Percentiles rank a stretch among this genome's conserved stretches.
Conservation (phyloP, 768 basidiomycete genomes). For the Pleurotus platypus region DNA sequence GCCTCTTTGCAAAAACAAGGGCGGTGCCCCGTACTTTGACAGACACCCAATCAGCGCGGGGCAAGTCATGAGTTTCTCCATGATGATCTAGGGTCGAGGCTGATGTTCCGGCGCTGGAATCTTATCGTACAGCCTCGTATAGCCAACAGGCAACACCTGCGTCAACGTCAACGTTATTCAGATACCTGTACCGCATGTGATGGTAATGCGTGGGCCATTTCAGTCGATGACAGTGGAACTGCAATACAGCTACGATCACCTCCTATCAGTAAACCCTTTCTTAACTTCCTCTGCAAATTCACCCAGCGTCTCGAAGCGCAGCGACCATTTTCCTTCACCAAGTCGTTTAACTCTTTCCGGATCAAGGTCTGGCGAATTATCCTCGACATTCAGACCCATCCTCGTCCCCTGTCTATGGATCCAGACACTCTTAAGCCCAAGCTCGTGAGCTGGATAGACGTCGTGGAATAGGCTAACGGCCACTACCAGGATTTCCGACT, state of each 20-base stretch:
- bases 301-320: constrained; percentile 58
- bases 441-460: constrained; percentile 53
- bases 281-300: constrained; percentile 60
- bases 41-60: too few relatives aligned
- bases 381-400: constrained; percentile 37
- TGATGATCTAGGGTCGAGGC: too few relatives aligned
- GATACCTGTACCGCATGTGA: too few relatives aligned
- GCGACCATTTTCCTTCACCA: constrained; percentile 31
- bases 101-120: too few relatives aligned
- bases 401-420: constrained; percentile 54
- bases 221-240: too few relatives aligned
- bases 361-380: background rate
- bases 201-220: too few relatives aligned
- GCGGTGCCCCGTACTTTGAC: too few relatives aligned
- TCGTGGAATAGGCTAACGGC: constrained; percentile 70
- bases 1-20: too few relatives aligned
- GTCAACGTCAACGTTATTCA: constrained; percentile 15
- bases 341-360: constrained; percentile 9
- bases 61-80: too few relatives aligned
- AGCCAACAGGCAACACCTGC: constrained; percentile 9
- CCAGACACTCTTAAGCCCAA: constrained; percentile 61
- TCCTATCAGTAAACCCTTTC: constrained; percentile 16
- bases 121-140: too few relatives aligned
- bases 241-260: too few relatives aligned
- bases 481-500: constrained; percentile 54